A percentile compares a stretch with the other conserved stretches of the same genome.
Evolutionary conservation across 345 rosid species (phyloP).

Genomic region (Brassica rapa): DNA sequence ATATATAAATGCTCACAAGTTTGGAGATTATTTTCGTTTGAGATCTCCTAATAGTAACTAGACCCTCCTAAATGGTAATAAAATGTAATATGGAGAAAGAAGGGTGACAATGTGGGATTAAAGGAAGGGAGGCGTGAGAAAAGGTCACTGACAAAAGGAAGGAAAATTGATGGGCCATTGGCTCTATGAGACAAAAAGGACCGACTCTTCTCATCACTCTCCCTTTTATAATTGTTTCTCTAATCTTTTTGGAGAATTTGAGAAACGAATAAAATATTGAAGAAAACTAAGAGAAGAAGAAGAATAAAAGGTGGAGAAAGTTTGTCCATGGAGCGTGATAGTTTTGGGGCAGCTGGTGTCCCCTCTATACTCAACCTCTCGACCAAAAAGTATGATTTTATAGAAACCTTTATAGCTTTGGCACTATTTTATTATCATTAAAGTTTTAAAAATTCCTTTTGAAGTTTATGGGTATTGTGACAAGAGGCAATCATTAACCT

Average conservation of each 20-base stretch:
- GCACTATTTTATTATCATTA: conserved; percentile 31
- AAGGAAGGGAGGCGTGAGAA: conserved; percentile 46
- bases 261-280: conserved; percentile 14
- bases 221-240: conserved; percentile 25
- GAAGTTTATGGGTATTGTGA: conserved; percentile 37
- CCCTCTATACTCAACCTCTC: conserved; percentile 46
- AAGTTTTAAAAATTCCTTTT: neutral
- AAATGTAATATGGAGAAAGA: neutral
- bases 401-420: conserved; percentile 34
- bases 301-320: conserved; percentile 35
- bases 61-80: neutral
- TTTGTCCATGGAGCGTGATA: conserved; percentile 46
- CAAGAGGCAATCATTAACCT: conserved; percentile 42
- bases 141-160: conserved; percentile 48
- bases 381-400: conserved; percentile 41
- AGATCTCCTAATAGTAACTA: neutral
- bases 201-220: conserved; percentile 47
- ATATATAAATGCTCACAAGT: neutral
- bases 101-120: conserved; percentile 23
- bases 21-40: neutral
- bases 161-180: conserved; percentile 44
- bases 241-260: conserved; percentile 5
- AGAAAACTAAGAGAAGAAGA: conserved; percentile 37
- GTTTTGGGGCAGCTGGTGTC: conserved; percentile 43
- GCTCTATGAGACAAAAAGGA: conserved; percentile 47